Evolutionary conservation across 1,284 basidiomycete species (phyloP).

Genomic region (Pseudozyma hubeiensis): DNA sequence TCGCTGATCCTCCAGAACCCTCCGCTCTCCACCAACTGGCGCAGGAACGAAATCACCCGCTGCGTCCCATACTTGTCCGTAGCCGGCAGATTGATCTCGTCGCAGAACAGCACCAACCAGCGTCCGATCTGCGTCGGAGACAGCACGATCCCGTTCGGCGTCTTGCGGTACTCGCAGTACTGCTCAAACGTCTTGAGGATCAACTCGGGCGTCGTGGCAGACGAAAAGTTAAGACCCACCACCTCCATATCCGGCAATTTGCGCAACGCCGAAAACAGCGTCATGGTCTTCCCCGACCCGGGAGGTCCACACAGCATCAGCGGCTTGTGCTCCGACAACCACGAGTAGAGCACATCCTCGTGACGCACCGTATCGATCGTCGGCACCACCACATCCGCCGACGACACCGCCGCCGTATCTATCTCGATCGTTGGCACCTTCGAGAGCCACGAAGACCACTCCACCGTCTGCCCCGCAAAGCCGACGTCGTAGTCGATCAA

Average conservation of each 20-base stretch:
- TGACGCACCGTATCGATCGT: slow-evolving; percentile 99
- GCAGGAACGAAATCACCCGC: slow-evolving; percentile 96
- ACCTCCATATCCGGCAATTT: slow-evolving; percentile 99
- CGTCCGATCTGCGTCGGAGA: slow-evolving; percentile 93
- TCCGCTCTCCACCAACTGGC: slow-evolving; percentile 92
- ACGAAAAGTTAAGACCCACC: slow-evolving; percentile 98
- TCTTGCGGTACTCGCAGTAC: slow-evolving; percentile 99
- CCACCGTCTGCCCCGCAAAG: slow-evolving; percentile 66
- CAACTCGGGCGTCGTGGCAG: slow-evolving; percentile 95
- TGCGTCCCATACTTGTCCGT: slow-evolving; percentile 99
- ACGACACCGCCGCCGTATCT: slow-evolving; percentile 93
- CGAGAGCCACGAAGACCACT: slow-evolving; percentile 89
- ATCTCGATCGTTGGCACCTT: slow-evolving; percentile 92
- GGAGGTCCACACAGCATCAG: slow-evolving; percentile 98
- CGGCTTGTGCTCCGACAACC: slow-evolving; percentile 98
- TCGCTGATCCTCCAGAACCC: slow-evolving; percentile 96
- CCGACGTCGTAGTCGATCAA: slow-evolving; percentile 93
- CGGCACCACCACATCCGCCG: slow-evolving; percentile 95
- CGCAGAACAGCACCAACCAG: slow-evolving; percentile 99
- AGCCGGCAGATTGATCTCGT: slow-evolving; percentile 98
- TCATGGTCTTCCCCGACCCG: slow-evolving; percentile 99
- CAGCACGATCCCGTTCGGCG: slow-evolving; percentile 93
- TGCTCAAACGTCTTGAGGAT: slow-evolving; percentile 99
- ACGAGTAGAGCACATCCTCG: slow-evolving; percentile 97
- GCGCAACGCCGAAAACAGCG: slow-evolving; percentile 96